These are phyloP conservation scores for Sindora glabra DNA, from an alignment of 306 rosid genomes.

Conservation along the genomic window DNA sequence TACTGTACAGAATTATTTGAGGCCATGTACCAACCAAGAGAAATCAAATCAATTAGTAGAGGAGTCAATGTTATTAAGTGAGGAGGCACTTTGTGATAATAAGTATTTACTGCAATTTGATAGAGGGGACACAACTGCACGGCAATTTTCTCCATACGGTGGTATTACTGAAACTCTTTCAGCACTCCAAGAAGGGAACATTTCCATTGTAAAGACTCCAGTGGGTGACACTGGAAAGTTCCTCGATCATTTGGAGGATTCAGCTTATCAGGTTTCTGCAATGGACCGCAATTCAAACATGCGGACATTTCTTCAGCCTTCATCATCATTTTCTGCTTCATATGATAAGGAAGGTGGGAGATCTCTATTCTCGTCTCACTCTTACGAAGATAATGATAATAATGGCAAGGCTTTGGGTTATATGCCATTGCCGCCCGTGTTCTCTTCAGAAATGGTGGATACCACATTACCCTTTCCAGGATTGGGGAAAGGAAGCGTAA, in stretches of 20 bases:
- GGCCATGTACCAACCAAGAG: conserved; percentile 37
- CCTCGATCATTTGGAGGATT: conserved; percentile 32
- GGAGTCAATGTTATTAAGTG: conserved; percentile 26
- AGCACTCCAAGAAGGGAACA: conserved; percentile 27
- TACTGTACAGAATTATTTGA: conserved; percentile 25
- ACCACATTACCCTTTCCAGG: conserved; percentile 28
- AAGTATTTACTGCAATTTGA: conserved; percentile 25
- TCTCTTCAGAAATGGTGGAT: conserved; percentile 37
- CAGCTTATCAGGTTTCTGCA: conserved; percentile 30
- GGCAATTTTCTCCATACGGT: conserved; percentile 29
- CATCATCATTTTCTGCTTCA: conserved; percentile 33
- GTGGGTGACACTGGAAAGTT: conserved; percentile 35
- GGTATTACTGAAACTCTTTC: conserved; percentile 35
- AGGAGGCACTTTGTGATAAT: conserved; percentile 27
- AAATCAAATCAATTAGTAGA: conserved; percentile 27
- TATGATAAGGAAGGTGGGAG: conserved; percentile 39
- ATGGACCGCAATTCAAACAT: conserved; percentile 32
- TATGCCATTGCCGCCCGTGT: conserved; percentile 23
- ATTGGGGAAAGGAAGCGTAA: conserved; percentile 39
- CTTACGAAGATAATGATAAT: conserved; percentile 27
- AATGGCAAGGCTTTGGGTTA: conserved; percentile 18
- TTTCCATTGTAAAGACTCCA: conserved; percentile 28
- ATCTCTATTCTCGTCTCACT: conserved; percentile 29
- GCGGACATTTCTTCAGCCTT: conserved; percentile 35
- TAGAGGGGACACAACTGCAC: conserved; percentile 28